Conservation (phyloP, 148 eudicot genomes). For the Rhododendron ovatum region DNA sequence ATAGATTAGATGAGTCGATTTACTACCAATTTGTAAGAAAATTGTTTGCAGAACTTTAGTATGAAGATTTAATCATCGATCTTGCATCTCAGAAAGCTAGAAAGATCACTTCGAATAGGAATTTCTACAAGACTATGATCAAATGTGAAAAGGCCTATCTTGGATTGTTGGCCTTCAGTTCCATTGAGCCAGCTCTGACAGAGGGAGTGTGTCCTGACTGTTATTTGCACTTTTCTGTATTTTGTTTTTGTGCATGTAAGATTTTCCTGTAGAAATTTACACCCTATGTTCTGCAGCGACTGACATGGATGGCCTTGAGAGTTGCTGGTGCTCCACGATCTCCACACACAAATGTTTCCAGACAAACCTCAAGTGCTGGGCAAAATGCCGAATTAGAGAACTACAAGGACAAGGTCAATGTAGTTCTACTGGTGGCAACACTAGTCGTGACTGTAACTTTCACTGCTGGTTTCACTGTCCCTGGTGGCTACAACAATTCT, state of each 20-base stretch:
- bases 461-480: neutral
- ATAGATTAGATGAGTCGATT: neutral
- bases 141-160: neutral
- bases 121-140: neutral
- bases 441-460: conserved; percentile 22
- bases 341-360: neutral
- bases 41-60: neutral
- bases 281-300: conserved; percentile 6
- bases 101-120: neutral
- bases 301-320: conserved; percentile 12
- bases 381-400: conserved; percentile 10
- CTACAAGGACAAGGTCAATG: conserved; percentile 23
- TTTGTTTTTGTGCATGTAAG: neutral
- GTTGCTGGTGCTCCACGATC: conserved; percentile 20
- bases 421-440: conserved; percentile 22
- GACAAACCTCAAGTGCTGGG: neutral
- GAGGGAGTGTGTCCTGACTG: neutral
- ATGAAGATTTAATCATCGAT: neutral
- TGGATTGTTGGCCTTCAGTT: neutral
- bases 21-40: too few relatives aligned
- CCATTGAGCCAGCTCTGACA: neutral
- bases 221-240: neutral
- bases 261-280: neutral
- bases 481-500: neutral
- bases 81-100: neutral